Conservation (phyloP, 2,329 filamentous ascomycete genomes). For the Cucurbitaria berberidis region DNA sequence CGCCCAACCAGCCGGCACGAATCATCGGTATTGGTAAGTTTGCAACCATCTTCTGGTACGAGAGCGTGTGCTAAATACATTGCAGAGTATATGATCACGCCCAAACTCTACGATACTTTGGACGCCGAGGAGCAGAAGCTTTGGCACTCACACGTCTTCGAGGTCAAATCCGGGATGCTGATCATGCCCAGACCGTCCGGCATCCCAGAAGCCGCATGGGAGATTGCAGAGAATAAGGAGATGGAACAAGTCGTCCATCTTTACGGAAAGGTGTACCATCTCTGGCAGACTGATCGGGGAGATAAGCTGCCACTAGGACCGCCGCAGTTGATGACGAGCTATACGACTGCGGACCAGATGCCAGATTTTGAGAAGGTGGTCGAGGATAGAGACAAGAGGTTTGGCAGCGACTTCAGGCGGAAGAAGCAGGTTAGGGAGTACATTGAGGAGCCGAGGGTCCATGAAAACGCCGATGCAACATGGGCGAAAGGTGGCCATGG, state of each 20-base stretch:
- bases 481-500: conserved; percentile 49
- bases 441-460: conserved; percentile 58
- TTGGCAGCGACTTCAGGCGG: conserved; percentile 57
- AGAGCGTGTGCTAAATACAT: background rate
- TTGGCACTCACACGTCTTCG: conserved; percentile 80
- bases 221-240: conserved; percentile 76
- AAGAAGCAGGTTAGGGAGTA: conserved; percentile 62
- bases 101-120: conserved; percentile 70
- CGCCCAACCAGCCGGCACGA: conserved; percentile 67
- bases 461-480: conserved; percentile 56
- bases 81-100: conserved; percentile 81
- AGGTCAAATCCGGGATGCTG: conserved; percentile 81
- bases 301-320: conserved; percentile 67
- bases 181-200: conserved; percentile 69
- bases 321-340: conserved; percentile 70
- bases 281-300: conserved; percentile 84
- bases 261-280: conserved; percentile 84
- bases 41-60: background rate
- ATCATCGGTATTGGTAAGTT: conserved; percentile 70
- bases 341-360: conserved; percentile 58
- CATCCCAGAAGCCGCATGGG: conserved; percentile 70
- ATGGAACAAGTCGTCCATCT: conserved; percentile 77
- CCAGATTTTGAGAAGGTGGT: conserved; percentile 53
- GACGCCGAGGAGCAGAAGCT: conserved; percentile 71
- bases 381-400: conserved; percentile 60